Evolutionary conservation across 805 yeast species (phyloP), one percentile per base, ranked within the genome.

Genomic region (Schizosaccharomyces octosporus): DNA sequence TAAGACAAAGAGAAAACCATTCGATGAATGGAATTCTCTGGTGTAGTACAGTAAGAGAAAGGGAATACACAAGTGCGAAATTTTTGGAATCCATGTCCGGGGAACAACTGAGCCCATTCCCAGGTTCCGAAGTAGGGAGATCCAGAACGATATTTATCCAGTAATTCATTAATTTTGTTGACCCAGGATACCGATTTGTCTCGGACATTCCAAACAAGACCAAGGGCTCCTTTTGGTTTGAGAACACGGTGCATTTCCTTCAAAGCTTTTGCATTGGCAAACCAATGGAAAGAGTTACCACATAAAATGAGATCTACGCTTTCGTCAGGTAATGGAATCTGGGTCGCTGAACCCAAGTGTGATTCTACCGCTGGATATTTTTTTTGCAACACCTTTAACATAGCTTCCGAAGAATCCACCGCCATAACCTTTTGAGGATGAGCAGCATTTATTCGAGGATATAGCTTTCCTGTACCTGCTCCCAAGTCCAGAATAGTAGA

Each of bases 271-370:
- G 63, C 57, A 65, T 79, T 81, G n/a, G 79, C 75, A 69, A 81
- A 81, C 85, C 85, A 81, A 64, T 81, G 85, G 67, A 78, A 81
- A 0, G 80, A 85, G 42, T 81, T 85, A 0, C 85, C 84, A 9
- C 78, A 69, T 9, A 80, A 71, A 1, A 81, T 70, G 0, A 77
- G 75, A 67, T 81, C 84, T 24, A 74, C 73, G 0, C 77, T 69
- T 36, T 68, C 64, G 62, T 75, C 79, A 1, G 69, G 71, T 0
- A 76, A 63, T 0, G 83, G 82, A n/a, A 80, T 66, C 1, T 70
- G 64, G 65, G 78, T 78, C 24, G 79, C 73, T 5, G 78, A 72
- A 0, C 79, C 81, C 39, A 68, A 66, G 9, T 69, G 63, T 27
- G 70, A 63, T 1, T 70, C 66, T 7, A 79, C 64, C 2, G 68